Conservation (phyloP, 148 eudicot species). For the Silene uniflora region DNA sequence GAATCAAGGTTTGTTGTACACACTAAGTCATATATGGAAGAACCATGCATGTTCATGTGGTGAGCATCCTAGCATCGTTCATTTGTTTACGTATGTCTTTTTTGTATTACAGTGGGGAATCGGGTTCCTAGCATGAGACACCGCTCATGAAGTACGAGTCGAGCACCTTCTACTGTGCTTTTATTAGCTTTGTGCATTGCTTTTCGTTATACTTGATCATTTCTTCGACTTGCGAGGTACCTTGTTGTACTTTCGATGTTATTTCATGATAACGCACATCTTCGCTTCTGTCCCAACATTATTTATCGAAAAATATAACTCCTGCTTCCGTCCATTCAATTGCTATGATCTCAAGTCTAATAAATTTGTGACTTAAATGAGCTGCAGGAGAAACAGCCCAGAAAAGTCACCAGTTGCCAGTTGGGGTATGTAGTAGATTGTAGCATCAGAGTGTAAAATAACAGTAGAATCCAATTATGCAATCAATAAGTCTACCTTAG, state of each 20-base stretch:
- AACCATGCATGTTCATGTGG: too few relatives aligned
- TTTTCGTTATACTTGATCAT: too few relatives aligned
- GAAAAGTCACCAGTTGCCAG: neutral
- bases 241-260: neutral
- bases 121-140: too few relatives aligned
- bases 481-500: neutral
- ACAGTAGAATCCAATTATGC: conserved; percentile 15
- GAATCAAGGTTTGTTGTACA: too few relatives aligned
- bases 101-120: too few relatives aligned
- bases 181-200: neutral
- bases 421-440: neutral
- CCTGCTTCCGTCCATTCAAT: neutral
- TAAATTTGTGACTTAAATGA: conserved; percentile 5
- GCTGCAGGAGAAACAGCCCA: conserved; percentile 1
- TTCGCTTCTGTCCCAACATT: neutral
- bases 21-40: too few relatives aligned
- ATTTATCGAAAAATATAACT: neutral
- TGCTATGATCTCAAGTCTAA: neutral
- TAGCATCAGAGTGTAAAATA: conserved; percentile 15
- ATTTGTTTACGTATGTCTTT: too few relatives aligned
- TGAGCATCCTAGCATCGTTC: too few relatives aligned
- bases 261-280: too few relatives aligned
- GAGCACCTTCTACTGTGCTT: too few relatives aligned
- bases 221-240: too few relatives aligned
- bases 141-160: too few relatives aligned